Evolutionary conservation across 371 early-diverging fungal genomes (phyloP).

Genomic region (Rhizopus microsporus): DNA sequence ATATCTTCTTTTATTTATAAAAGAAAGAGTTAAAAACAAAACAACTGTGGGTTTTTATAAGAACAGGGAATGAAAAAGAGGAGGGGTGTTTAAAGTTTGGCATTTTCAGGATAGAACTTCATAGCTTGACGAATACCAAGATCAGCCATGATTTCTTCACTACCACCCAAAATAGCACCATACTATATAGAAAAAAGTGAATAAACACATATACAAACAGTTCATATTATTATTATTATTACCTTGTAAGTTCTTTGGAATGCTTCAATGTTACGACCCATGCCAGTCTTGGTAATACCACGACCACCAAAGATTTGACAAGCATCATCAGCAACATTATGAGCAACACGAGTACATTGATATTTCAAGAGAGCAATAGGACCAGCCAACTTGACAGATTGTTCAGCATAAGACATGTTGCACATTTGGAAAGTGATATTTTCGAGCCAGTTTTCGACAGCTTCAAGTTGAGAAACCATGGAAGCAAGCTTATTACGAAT

Average conservation of each 20-base stretch:
- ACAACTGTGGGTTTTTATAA: not conserved
- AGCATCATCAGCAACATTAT: slow-evolving; percentile 62
- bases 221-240: slow-evolving; percentile 15
- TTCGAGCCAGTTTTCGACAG: slow-evolving; percentile 64
- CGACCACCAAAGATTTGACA: slow-evolving; percentile 75
- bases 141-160: slow-evolving; percentile 67
- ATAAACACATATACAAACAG: not conserved
- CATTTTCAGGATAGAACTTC: slow-evolving; percentile 34
- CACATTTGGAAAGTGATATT: slow-evolving; percentile 68
- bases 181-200: slow-evolving; percentile 29
- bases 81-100: slow-evolving; percentile 20
- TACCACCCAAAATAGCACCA: slow-evolving; percentile 82
- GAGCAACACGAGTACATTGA: slow-evolving; percentile 58
- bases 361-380: slow-evolving; percentile 68
- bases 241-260: slow-evolving; percentile 65
- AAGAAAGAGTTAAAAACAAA: not conserved
- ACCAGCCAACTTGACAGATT: slow-evolving; percentile 64
- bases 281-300: slow-evolving; percentile 66
- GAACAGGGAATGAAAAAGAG: not conserved
- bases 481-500: slow-evolving; percentile 65
- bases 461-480: slow-evolving; percentile 65
- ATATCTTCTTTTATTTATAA: not conserved
- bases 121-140: slow-evolving; percentile 53
- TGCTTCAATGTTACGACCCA: slow-evolving; percentile 58
- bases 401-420: slow-evolving; percentile 62